A percentile compares a stretch with the other conserved stretches of the same genome.
phyloP scores from a whole-genome alignment of 768 basidiomycete species.

The Mycena epipterygia region DNA sequence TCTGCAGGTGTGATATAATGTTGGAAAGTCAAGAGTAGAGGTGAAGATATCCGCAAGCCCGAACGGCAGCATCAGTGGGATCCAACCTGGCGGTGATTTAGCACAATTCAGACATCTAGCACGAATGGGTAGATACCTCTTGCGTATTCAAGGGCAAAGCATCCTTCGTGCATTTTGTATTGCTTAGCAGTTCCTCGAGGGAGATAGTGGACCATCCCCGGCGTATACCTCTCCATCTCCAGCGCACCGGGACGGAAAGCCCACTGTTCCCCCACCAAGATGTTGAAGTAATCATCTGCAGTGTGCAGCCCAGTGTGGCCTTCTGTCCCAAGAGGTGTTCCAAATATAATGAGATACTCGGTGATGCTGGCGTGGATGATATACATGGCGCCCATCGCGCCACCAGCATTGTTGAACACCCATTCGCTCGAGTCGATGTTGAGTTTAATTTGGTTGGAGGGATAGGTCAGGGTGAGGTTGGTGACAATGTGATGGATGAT shows the following conservation, averaged over 20 bases:
- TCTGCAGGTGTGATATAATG: constrained; percentile 81
- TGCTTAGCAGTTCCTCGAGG: constrained; percentile 91
- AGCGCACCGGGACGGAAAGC: constrained; percentile 88
- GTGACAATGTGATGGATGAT: constrained; percentile 88
- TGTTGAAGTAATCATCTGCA: constrained; percentile 98
- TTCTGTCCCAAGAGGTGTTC: constrained; percentile 96
- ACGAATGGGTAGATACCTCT: constrained; percentile 70
- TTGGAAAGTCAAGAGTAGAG: constrained; percentile 90
- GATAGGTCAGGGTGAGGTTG: constrained; percentile 83
- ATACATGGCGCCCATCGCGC: constrained; percentile 99
- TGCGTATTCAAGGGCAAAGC: constrained; percentile 96
- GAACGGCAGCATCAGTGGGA: constrained; percentile 96
- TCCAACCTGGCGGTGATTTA: constrained; percentile 82
- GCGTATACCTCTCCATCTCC: constrained; percentile 86
- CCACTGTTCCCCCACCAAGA: constrained; percentile 95
- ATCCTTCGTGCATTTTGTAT: constrained; percentile 97
- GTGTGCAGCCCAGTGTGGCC: constrained; percentile 95
- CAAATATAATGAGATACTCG: constrained; percentile 97
- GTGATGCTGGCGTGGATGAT: constrained; percentile 97
- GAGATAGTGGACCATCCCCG: constrained; percentile 90
- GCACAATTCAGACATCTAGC: background rate
- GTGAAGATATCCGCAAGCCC: constrained; percentile 88
- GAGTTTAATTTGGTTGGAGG: constrained; percentile 66
- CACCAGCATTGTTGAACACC: constrained; percentile 98
- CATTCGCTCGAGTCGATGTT: constrained; percentile 81